Evolutionary conservation across 164 flowering plant genomes (phyloP).

Genomic region (Stephania japonica): DNA sequence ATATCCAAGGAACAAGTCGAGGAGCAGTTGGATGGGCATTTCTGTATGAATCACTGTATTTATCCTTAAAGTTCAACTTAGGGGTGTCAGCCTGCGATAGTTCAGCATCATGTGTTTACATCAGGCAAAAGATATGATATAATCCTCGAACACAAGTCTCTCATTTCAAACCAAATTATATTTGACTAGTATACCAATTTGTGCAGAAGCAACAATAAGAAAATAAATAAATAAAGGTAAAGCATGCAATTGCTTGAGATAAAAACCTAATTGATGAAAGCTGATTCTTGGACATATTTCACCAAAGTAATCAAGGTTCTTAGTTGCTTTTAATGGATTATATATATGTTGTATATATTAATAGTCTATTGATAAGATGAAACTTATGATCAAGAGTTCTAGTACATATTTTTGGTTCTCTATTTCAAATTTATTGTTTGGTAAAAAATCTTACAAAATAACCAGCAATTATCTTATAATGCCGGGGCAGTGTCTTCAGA

Average conservation of each 20-base stretch:
- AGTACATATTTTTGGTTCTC: neutral
- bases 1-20: constrained; percentile 76
- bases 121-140: neutral
- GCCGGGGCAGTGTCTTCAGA: neutral
- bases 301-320: neutral
- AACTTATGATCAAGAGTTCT: neutral
- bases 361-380: neutral
- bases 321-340: neutral
- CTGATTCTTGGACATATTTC: neutral
- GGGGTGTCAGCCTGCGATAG: constrained; percentile 64
- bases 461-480: neutral
- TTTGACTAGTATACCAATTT: neutral
- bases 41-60: constrained; percentile 71
- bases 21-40: constrained; percentile 75
- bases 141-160: neutral
- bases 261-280: neutral
- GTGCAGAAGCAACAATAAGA: neutral
- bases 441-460: too few relatives aligned
- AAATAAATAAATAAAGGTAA: neutral
- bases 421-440: neutral
- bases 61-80: constrained; percentile 57
- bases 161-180: neutral
- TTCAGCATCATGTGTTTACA: neutral
- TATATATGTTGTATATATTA: too few relatives aligned
- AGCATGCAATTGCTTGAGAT: neutral